Percentiles rank a stretch among this genome's conserved stretches.
These are phyloP conservation scores for Lolium multiflorum DNA, from an alignment of 176 grass and related monocot genomes.

Conservation along the genomic window DNA sequence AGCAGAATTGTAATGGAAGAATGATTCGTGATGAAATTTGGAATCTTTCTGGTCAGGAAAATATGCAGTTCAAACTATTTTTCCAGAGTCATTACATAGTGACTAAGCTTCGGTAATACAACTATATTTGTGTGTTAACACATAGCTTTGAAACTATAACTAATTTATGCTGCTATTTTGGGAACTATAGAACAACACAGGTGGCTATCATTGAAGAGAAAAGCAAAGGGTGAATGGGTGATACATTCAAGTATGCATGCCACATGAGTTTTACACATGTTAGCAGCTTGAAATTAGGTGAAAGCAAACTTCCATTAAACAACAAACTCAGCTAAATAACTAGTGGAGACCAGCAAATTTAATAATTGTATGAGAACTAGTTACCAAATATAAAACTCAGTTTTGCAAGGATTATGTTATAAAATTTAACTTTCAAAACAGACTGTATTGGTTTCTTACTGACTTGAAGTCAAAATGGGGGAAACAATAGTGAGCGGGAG, in stretches of 20 bases:
- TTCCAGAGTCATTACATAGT: not conserved
- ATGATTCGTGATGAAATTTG: not conserved
- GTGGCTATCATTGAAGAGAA: not conserved
- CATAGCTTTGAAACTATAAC: not conserved
- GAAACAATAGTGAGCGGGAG: not conserved
- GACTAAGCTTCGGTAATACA: not conserved
- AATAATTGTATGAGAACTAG: not conserved
- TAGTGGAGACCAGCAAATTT: not conserved
- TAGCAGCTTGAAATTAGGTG: not conserved
- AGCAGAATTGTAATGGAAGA: not conserved
- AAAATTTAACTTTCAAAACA: no score
- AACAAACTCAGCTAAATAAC: not conserved
- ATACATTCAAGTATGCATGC: not conserved
- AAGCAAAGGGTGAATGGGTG: not conserved
- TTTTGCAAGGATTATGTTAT: no score
- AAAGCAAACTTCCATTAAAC: conserved; percentile 3
- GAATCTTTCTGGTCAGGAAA: not conserved
- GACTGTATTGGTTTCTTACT: not conserved
- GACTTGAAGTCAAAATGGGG: conserved; percentile 1
- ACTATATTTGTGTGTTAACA: not conserved
- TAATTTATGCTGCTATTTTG: not conserved
- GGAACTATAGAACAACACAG: not conserved
- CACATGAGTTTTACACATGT: not conserved
- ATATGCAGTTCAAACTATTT: not conserved
- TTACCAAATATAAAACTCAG: not conserved